Percentiles rank a stretch among this genome's conserved stretches.
Evolutionary conservation across 805 yeast species (phyloP).

Genomic region (Wickerhamomyces alni): DNA sequence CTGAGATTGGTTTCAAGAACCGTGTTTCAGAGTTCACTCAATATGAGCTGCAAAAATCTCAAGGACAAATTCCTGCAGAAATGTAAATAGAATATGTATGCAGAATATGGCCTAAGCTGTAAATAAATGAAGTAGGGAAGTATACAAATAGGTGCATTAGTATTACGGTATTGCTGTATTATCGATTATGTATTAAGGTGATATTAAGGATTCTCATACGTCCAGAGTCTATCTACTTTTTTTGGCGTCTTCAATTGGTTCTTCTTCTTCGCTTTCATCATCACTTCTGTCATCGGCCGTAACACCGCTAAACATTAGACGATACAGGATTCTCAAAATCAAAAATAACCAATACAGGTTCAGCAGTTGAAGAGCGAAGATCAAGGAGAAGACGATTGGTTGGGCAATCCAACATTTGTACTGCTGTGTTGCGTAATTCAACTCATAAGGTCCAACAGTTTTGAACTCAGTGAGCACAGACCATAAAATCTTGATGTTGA

Average conservation of each 20-base stretch:
- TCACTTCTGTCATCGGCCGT: slow-evolving; percentile 84
- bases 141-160: too few species aligned
- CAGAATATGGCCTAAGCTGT: neutral
- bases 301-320: slow-evolving; percentile 55
- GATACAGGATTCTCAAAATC: slow-evolving; percentile 69
- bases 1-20: slow-evolving; percentile 60
- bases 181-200: too few species aligned
- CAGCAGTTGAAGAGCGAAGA: slow-evolving; percentile 77
- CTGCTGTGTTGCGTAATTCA: slow-evolving; percentile 86
- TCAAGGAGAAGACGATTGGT: slow-evolving; percentile 75
- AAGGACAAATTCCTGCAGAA: neutral
- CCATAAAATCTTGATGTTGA: slow-evolving; percentile 77
- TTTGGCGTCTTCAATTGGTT: slow-evolving; percentile 5
- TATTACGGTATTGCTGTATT: too few species aligned
- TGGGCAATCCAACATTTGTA: slow-evolving; percentile 96
- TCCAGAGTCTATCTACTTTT: neutral
- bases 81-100: neutral
- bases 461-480: slow-evolving; percentile 81
- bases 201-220: too few species aligned
- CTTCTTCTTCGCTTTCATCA: slow-evolving; percentile 56
- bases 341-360: slow-evolving; percentile 85
- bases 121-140: neutral
- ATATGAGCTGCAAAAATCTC: neutral
- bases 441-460: slow-evolving; percentile 73
- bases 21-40: slow-evolving; percentile 14